phyloP scores from a whole-genome alignment of 148 eudicot genomes.

The Rhododendron ovatum region DNA sequence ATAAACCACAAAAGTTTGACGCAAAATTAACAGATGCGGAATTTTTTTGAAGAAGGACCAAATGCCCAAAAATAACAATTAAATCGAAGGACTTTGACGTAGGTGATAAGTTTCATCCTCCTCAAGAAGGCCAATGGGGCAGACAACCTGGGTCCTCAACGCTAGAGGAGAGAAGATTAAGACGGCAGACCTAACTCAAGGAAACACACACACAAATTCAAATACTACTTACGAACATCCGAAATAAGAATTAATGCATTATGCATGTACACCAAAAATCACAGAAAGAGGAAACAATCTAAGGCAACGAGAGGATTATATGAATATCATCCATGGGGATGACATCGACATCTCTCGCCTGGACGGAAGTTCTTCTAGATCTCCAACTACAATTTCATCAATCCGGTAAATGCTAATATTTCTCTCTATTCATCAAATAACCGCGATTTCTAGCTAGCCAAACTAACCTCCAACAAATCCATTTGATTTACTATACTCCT shows the following conservation, averaged over 20 bases:
- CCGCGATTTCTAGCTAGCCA: constrained; percentile 13
- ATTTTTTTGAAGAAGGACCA: no score
- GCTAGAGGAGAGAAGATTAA: no score
- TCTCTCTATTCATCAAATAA: constrained; percentile 29
- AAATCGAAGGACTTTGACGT: not conserved
- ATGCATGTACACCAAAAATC: not conserved
- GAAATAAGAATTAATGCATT: not conserved
- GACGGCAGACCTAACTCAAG: no score
- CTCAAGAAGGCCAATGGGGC: not conserved
- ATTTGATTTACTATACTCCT: no score
- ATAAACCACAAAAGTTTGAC: no score
- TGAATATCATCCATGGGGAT: constrained; percentile 42
- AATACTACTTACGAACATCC: constrained; percentile 1
- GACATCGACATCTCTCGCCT: constrained; percentile 22
- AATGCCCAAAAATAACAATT: no score
- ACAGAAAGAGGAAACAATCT: constrained; percentile 78
- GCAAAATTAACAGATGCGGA: no score
- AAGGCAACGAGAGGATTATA: no score
- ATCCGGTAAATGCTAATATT: constrained; percentile 11
- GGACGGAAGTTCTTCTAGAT: constrained; percentile 15
- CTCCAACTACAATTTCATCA: constrained; percentile 27
- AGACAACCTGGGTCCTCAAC: no score
- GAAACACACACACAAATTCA: not conserved
- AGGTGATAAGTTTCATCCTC: not conserved
- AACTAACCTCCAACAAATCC: not conserved